These are phyloP conservation scores for Zymoseptoria crescenta DNA, from an alignment of 2,329 filamentous ascomycete species.

Conservation along the genomic window DNA sequence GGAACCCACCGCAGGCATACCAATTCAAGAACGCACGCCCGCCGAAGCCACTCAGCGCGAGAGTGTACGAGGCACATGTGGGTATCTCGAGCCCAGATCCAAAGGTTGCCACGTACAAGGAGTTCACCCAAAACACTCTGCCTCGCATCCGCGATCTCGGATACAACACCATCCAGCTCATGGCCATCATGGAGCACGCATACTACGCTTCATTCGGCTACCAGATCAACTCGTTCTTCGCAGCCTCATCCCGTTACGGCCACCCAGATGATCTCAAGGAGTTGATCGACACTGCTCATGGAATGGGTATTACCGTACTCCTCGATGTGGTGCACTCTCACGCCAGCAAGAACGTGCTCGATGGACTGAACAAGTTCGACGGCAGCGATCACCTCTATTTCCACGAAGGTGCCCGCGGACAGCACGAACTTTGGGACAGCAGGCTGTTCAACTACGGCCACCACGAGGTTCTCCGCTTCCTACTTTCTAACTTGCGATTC, in stretches of 20 bases:
- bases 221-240: constrained; percentile 98
- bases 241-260: constrained; percentile 90
- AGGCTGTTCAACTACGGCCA: constrained; percentile 93
- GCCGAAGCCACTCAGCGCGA: constrained; percentile 73
- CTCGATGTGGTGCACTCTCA: constrained; percentile 97
- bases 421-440: constrained; percentile 92
- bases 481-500: constrained; percentile 90
- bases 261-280: constrained; percentile 92
- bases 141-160: constrained; percentile 83
- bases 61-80: constrained; percentile 97
- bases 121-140: constrained; percentile 88
- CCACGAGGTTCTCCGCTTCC: constrained; percentile 91
- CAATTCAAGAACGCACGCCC: constrained; percentile 76
- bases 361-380: constrained; percentile 93
- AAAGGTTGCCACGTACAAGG: constrained; percentile 87
- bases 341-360: constrained; percentile 92
- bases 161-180: constrained; percentile 96
- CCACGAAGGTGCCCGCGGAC: constrained; percentile 74
- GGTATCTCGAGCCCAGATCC: constrained; percentile 91
- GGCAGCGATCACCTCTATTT: constrained; percentile 94
- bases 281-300: constrained; percentile 88
- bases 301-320: constrained; percentile 81
- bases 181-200: constrained; percentile 99
- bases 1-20: constrained; percentile 89
- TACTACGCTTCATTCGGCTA: constrained; percentile 99